A percentile compares a stretch with the other conserved stretches of the same genome.
Conservation (phyloP, 495 filamentous ascomycete genomes). For the Trichoderma orchidacearum region DNA sequence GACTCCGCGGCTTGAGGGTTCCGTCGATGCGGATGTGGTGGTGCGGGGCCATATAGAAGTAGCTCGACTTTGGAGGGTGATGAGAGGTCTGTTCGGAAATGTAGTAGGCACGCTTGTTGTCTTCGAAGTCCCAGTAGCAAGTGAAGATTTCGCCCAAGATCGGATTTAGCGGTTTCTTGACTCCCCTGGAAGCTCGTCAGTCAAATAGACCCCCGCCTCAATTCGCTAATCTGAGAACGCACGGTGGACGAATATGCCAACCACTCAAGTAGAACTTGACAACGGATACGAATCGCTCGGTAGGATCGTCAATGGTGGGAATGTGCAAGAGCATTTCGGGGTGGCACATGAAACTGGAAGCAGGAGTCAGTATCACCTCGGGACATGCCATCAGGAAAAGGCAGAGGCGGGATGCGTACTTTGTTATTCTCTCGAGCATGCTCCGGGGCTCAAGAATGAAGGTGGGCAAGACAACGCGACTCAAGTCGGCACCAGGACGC, state of each 20-base stretch:
- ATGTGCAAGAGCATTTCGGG: constrained; percentile 90
- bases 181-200: constrained; percentile 47
- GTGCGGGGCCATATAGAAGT: constrained; percentile 96
- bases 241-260: constrained; percentile 98
- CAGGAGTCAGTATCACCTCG: background rate
- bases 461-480: constrained; percentile 85
- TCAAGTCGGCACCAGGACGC: constrained; percentile 87
- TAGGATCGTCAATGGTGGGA: constrained; percentile 74
- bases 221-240: constrained; percentile 20
- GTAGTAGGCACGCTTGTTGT: constrained; percentile 74
- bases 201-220: background rate
- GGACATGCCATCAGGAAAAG: background rate
- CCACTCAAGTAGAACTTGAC: constrained; percentile 97
- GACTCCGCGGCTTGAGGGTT: constrained; percentile 89
- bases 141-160: constrained; percentile 92
- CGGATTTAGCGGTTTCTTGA: constrained; percentile 97
- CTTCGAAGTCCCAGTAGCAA: constrained; percentile 88
- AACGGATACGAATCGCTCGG: constrained; percentile 82
- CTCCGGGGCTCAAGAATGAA: constrained; percentile 96
- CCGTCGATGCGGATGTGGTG: constrained; percentile 94
- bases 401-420: constrained; percentile 38
- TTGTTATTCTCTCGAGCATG: constrained; percentile 98
- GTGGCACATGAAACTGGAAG: constrained; percentile 91
- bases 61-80: constrained; percentile 95
- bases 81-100: constrained; percentile 90